A percentile compares a stretch with the other conserved stretches of the same genome.
Conservation (phyloP, 1,284 basidiomycete genomes). For the Ceratobasidium sp. region DNA sequence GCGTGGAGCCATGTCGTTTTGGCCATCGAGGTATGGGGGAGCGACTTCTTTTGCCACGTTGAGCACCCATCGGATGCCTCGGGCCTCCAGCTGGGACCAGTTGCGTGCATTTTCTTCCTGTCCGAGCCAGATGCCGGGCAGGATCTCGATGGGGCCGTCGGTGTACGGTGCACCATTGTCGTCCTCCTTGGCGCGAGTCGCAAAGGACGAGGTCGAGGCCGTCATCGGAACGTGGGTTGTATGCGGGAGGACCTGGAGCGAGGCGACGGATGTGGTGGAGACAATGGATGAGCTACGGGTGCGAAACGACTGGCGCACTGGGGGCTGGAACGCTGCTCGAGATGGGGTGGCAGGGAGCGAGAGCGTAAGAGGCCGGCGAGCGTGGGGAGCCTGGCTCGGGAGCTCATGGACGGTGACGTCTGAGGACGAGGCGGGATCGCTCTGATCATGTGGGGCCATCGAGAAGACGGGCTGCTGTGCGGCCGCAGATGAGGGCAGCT, state of each 20-base stretch:
- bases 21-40: conserved; percentile 62
- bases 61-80: conserved; percentile 81
- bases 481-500: conserved; percentile 54
- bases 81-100: conserved; percentile 71
- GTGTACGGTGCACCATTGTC: conserved; percentile 72
- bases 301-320: conserved; percentile 39
- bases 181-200: conserved; percentile 73
- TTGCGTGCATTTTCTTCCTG: conserved; percentile 92
- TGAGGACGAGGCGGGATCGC: conserved; percentile 58
- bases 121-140: conserved; percentile 91
- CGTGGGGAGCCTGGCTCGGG: conserved; percentile 14
- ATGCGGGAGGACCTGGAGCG: conserved; percentile 19
- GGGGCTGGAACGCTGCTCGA: conserved; percentile 56
- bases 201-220: conserved; percentile 55
- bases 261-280: conserved; percentile 30
- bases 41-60: conserved; percentile 96
- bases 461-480: conserved; percentile 15
- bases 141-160: conserved; percentile 86
- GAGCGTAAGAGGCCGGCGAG: conserved; percentile 27
- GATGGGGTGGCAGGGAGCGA: conserved; percentile 50
- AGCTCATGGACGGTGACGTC: conserved; percentile 23
- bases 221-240: conserved; percentile 46
- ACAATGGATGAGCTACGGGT: conserved; percentile 46
- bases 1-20: conserved; percentile 51
- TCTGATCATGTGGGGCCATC: conserved; percentile 22